Percentiles rank a stretch among this genome's conserved stretches.
Evolutionary conservation across 192 early-diverging fungal genomes (phyloP).

Genomic region (Coemansia sp.): DNA sequence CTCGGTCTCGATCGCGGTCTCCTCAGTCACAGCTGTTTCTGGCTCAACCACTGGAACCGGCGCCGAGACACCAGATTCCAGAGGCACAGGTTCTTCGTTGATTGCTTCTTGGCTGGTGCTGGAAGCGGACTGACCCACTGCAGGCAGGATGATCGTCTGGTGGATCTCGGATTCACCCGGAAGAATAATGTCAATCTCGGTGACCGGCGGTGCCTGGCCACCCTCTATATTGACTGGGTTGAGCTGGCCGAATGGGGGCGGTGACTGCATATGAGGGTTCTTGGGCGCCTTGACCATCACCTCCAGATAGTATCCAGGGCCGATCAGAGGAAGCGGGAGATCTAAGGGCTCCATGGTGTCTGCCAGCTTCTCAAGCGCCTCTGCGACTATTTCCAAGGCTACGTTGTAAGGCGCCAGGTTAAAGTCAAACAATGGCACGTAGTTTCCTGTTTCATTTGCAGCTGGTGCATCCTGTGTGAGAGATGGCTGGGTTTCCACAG

Average conservation of each 20-base stretch:
- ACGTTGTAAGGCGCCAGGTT: slow-evolving; percentile 50
- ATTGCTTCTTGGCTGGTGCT: neutral
- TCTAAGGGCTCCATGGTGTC: slow-evolving; percentile 51
- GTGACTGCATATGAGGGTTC: slow-evolving; percentile 12
- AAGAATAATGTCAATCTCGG: slow-evolving; percentile 53
- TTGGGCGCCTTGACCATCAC: slow-evolving; percentile 51
- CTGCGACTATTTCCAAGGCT: slow-evolving; percentile 49
- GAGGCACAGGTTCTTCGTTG: neutral
- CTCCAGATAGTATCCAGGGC: slow-evolving; percentile 51
- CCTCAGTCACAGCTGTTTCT: neutral
- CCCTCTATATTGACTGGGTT: slow-evolving; percentile 49
- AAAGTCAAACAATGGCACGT: slow-evolving; percentile 49
- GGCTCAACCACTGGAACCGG: neutral
- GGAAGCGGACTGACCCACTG: neutral
- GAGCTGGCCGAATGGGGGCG: slow-evolving; percentile 22
- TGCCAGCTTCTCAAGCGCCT: slow-evolving; percentile 47
- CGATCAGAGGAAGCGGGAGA: slow-evolving; percentile 45
- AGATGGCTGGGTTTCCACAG: neutral
- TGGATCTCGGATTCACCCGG: slow-evolving; percentile 43
- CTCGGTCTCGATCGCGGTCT: slow-evolving; percentile 7
- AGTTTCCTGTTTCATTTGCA: slow-evolving; percentile 6
- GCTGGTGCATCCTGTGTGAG: neutral
- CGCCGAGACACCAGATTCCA: neutral
- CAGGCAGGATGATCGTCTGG: slow-evolving; percentile 42
- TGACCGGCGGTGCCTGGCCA: slow-evolving; percentile 39